These are phyloP conservation scores for Pichia sp. DNA, from an alignment of 1,139 yeast species.

Conservation along the genomic window DNA sequence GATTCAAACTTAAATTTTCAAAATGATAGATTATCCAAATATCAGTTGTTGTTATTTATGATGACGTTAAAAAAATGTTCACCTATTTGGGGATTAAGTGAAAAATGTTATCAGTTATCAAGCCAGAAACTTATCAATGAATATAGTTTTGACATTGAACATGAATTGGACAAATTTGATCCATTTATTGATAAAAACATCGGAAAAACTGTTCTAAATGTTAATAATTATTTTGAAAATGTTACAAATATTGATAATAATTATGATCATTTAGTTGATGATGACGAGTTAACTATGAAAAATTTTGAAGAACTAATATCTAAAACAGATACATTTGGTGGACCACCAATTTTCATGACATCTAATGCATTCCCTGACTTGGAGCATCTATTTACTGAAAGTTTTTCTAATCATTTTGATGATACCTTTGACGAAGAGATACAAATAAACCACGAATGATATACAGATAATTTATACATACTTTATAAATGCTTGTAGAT, in stretches of 20 bases:
- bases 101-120: constrained; percentile 40
- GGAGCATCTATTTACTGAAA: background rate
- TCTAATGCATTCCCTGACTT: background rate
- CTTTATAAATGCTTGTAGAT: no score
- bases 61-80: constrained; percentile 35
- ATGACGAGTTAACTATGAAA: background rate
- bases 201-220: background rate
- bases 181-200: background rate
- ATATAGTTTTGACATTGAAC: constrained; percentile 1
- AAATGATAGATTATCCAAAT: constrained; percentile 20
- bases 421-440: background rate
- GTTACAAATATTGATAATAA: background rate
- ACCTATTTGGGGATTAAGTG: constrained; percentile 46
- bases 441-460: background rate
- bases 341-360: constrained; percentile 3
- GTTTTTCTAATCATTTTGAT: background rate
- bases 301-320: background rate
- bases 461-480: no score
- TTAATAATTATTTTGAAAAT: background rate
- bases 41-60: constrained; percentile 34
- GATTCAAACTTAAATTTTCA: constrained; percentile 25
- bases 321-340: background rate
- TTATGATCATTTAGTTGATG: background rate
- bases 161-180: constrained; percentile 1
- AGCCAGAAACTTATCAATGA: constrained; percentile 18